phyloP scores from a whole-genome alignment of 2,329 filamentous ascomycete species.

The Dothideomycetes sp. region DNA sequence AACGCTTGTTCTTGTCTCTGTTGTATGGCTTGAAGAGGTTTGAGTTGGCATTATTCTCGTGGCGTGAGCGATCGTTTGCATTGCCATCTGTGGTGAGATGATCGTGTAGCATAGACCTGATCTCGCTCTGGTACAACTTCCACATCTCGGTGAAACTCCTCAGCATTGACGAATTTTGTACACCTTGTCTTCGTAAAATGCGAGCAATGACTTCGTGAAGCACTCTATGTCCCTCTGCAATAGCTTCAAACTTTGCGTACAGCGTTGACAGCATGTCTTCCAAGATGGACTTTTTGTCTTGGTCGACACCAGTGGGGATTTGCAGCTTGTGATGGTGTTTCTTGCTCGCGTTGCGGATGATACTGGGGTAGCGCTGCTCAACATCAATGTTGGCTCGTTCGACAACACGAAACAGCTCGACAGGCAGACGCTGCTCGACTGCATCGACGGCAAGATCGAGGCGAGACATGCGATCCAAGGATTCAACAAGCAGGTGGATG shows the following conservation, averaged over 20 bases:
- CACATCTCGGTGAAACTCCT: constrained; percentile 93
- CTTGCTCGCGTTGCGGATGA: constrained; percentile 41
- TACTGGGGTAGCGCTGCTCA: constrained; percentile 82
- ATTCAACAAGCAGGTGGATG: constrained; percentile 74
- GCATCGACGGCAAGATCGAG: constrained; percentile 79
- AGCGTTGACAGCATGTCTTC: constrained; percentile 85
- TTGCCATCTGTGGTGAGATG: constrained; percentile 90
- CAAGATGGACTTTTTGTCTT: constrained; percentile 68
- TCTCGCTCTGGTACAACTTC: constrained; percentile 97
- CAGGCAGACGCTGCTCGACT: constrained; percentile 83
- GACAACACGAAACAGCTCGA: constrained; percentile 87
- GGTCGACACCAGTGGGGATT: constrained; percentile 17
- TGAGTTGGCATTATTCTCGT: constrained; percentile 34
- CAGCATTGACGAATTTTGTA: constrained; percentile 51
- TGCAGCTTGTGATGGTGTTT: constrained; percentile 40
- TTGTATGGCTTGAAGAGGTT: constrained; percentile 43
- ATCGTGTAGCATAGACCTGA: constrained; percentile 84
- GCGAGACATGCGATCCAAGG: constrained; percentile 78
- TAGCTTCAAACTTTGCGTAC: constrained; percentile 94
- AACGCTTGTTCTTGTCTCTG: constrained; percentile 41
- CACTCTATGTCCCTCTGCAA: constrained; percentile 87
- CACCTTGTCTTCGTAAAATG: constrained; percentile 71
- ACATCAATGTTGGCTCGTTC: constrained; percentile 93
- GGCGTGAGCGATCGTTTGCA: constrained; percentile 45
- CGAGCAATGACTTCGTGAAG: constrained; percentile 86